These are phyloP conservation scores for Pleurotus salmoneostramineus DNA, from an alignment of 768 basidiomycete species.

Conservation along the genomic window DNA sequence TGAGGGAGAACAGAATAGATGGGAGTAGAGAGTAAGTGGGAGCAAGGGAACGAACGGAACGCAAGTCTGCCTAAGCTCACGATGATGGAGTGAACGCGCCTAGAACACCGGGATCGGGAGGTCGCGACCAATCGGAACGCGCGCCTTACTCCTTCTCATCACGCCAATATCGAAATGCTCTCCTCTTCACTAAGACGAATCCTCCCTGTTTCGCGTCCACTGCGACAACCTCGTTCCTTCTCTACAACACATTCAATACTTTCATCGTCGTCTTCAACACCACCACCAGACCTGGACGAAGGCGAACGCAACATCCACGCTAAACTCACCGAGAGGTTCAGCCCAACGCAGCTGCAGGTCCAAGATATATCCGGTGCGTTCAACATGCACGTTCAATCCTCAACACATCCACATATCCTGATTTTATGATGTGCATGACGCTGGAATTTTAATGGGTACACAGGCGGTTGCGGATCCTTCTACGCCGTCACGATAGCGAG, in stretches of 20 bases:
- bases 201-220: constrained; percentile 16
- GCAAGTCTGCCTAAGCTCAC: too few species aligned
- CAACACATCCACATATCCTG: background rate
- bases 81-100: too few species aligned
- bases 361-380: constrained; percentile 90
- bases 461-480: constrained; percentile 96
- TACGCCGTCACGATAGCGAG: constrained; percentile 91
- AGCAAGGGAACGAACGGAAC: too few species aligned
- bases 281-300: constrained; percentile 31
- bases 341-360: constrained; percentile 78
- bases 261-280: constrained; percentile 19
- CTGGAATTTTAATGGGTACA: too few species aligned
- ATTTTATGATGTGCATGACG: background rate
- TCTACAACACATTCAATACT: too few species aligned
- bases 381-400: background rate
- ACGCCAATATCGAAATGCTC: constrained; percentile 18
- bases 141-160: background rate
- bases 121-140: constrained; percentile 1
- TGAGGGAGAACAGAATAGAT: too few species aligned
- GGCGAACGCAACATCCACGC: constrained; percentile 69
- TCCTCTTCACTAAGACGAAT: constrained; percentile 27
- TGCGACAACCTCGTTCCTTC: constrained; percentile 13
- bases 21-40: too few species aligned
- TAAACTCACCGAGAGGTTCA: constrained; percentile 73
- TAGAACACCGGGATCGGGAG: background rate